phyloP scores from a whole-genome alignment of 176 grass and related monocot genomes.

The Phoenix roebelenii region DNA sequence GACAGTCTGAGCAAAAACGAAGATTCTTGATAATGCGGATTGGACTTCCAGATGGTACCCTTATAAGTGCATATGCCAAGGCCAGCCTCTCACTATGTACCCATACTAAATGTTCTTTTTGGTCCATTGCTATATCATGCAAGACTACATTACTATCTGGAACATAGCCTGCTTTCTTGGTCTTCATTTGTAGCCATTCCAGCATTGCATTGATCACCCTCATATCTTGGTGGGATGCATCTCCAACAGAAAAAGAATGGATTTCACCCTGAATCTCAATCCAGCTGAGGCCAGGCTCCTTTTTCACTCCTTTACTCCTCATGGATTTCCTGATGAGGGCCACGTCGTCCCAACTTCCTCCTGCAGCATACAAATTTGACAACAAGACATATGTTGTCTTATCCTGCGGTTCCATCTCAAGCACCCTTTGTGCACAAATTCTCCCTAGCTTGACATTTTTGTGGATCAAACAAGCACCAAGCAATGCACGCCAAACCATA shows the following conservation, averaged over 20 bases:
- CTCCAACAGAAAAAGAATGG: constrained; percentile 21
- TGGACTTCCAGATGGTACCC: constrained; percentile 1
- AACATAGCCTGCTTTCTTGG: constrained; percentile 18
- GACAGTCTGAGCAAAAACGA: constrained; percentile 19
- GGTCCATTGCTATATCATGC: constrained; percentile 15
- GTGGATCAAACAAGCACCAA: constrained; percentile 26
- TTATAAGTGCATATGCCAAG: constrained; percentile 19
- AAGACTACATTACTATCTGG: constrained; percentile 11
- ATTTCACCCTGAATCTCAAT: constrained; percentile 18
- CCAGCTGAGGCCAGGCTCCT: constrained; percentile 23
- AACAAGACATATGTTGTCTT: constrained; percentile 24
- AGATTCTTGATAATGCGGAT: constrained; percentile 26
- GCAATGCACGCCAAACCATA: constrained; percentile 31
- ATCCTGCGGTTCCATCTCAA: constrained; percentile 26
- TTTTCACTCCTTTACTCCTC: constrained; percentile 21
- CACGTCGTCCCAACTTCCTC: constrained; percentile 19
- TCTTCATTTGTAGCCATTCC: constrained; percentile 16
- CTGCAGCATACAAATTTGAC: constrained; percentile 22
- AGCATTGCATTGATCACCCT: constrained; percentile 16
- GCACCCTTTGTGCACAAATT: constrained; percentile 13
- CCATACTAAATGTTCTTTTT: constrained; percentile 19
- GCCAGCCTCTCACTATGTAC: constrained; percentile 20
- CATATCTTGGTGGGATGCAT: constrained; percentile 18
- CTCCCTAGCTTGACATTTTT: constrained; percentile 20
- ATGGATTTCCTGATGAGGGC: constrained; percentile 22